phyloP scores from a whole-genome alignment of 106 monocot species.

The Triglochin maritima region DNA sequence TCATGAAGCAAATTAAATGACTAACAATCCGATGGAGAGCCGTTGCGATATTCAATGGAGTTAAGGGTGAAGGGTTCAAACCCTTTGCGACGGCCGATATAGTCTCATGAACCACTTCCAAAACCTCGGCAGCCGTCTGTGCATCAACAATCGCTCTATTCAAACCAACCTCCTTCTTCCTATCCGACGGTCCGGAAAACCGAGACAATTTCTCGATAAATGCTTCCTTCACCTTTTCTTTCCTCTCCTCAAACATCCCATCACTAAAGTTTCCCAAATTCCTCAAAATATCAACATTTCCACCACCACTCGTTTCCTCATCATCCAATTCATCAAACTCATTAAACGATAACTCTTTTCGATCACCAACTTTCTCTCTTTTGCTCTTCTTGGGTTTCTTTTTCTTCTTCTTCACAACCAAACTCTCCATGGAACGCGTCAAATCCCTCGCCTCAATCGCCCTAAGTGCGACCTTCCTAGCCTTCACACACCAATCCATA shows the following conservation, averaged over 20 bases:
- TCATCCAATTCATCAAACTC: constrained; percentile 27
- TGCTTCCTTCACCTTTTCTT: constrained; percentile 34
- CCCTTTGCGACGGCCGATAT: constrained; percentile 76
- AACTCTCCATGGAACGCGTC: constrained; percentile 29
- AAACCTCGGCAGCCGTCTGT: constrained; percentile 68
- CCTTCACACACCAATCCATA: constrained; percentile 95
- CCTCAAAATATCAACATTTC: constrained; percentile 17
- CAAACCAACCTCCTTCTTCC: constrained; percentile 65
- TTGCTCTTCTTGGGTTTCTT: constrained; percentile 42
- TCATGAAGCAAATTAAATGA: too few species aligned
- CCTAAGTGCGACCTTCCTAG: constrained; percentile 52
- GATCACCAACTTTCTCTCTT: constrained; percentile 11
- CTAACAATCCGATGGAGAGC: constrained; percentile 79
- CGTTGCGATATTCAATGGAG: constrained; percentile 73
- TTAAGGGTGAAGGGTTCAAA: constrained; percentile 79
- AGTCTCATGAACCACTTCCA: constrained; percentile 55
- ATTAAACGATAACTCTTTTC: constrained; percentile 15
- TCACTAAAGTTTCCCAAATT: constrained; percentile 37
- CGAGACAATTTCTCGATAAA: constrained; percentile 64
- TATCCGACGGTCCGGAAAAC: constrained; percentile 71
- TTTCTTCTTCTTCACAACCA: constrained; percentile 68
- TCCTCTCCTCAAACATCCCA: constrained; percentile 74
- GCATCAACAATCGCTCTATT: constrained; percentile 67
- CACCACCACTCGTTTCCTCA: constrained; percentile 25
- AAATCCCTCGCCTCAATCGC: constrained; percentile 69